Evolutionary conservation across 495 filamentous ascomycete species (phyloP).

Genomic region (Aspergillus nidulans): DNA sequence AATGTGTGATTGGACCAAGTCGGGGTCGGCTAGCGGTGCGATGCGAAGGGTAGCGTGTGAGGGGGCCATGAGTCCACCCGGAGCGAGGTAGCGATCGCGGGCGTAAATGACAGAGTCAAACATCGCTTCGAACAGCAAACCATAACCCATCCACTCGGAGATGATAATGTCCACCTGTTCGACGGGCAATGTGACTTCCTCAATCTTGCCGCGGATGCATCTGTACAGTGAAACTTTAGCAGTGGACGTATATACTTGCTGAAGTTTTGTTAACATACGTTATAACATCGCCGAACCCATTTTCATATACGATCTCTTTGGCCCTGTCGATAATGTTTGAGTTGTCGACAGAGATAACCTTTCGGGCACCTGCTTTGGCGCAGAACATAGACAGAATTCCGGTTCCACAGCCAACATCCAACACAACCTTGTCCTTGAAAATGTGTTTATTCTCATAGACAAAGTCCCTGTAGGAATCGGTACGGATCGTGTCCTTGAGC

Average conservation of each 20-base stretch:
- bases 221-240: constrained; percentile 23
- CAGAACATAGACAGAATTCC: constrained; percentile 95
- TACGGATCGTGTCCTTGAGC: constrained; percentile 72
- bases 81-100: constrained; percentile 74
- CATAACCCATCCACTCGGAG: constrained; percentile 98
- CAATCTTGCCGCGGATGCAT: constrained; percentile 81
- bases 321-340: constrained; percentile 90
- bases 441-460: constrained; percentile 81
- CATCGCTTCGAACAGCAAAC: constrained; percentile 91
- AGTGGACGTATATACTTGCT: not conserved
- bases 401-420: constrained; percentile 92
- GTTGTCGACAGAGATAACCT: constrained; percentile 90
- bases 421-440: constrained; percentile 84
- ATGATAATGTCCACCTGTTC: constrained; percentile 90
- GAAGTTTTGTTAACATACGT: constrained; percentile 42
- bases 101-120: constrained; percentile 89
- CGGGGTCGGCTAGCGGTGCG: constrained; percentile 80
- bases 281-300: constrained; percentile 74
- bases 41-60: constrained; percentile 83
- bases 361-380: constrained; percentile 80
- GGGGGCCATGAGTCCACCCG: constrained; percentile 80
- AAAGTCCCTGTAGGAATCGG: constrained; percentile 65
- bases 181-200: constrained; percentile 78
- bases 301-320: constrained; percentile 75
- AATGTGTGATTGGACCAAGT: constrained; percentile 62